These are phyloP conservation scores for Flaveria trinervia DNA, from an alignment of 129 eudicot genomes.

Conservation along the genomic window DNA sequence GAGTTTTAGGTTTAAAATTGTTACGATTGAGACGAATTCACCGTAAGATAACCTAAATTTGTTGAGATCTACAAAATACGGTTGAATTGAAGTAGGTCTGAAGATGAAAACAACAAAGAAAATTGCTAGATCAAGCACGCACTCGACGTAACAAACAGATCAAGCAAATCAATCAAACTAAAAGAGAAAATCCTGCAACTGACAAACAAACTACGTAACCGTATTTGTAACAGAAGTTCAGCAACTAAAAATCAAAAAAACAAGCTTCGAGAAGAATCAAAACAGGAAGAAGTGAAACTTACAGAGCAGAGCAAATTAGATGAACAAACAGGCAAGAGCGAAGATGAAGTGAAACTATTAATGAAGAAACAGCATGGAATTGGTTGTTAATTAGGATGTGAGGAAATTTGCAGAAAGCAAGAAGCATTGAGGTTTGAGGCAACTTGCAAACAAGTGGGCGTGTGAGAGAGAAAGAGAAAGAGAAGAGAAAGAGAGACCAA, in stretches of 20 bases:
- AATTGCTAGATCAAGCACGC: conserved; percentile 2
- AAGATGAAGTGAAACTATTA: not conserved
- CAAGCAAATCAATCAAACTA: not conserved
- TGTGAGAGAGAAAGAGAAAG: conserved; percentile 13
- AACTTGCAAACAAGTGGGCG: conserved; percentile 22
- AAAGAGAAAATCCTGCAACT: not conserved
- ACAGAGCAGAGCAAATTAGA: conserved; percentile 39
- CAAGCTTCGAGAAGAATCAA: not conserved
- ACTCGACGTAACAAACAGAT: conserved; percentile 15
- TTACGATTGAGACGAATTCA: not conserved
- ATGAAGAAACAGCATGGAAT: not conserved
- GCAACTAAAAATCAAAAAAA: not conserved
- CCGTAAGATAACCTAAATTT: not conserved
- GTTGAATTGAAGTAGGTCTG: not conserved
- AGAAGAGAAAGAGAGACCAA: not conserved
- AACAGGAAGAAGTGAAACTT: not conserved
- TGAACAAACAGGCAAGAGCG: not conserved
- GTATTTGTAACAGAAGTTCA: conserved; percentile 4
- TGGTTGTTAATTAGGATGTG: not conserved
- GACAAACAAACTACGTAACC: not conserved
- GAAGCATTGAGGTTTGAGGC: conserved; percentile 5
- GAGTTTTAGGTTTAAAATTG: conserved; percentile 3
- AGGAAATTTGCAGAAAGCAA: not conserved
- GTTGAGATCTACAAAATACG: conserved; percentile 19
- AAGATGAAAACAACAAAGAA: not conserved